Evolutionary conservation across 345 rosid species (phyloP).

Genomic region (Eucalyptus regnans): DNA sequence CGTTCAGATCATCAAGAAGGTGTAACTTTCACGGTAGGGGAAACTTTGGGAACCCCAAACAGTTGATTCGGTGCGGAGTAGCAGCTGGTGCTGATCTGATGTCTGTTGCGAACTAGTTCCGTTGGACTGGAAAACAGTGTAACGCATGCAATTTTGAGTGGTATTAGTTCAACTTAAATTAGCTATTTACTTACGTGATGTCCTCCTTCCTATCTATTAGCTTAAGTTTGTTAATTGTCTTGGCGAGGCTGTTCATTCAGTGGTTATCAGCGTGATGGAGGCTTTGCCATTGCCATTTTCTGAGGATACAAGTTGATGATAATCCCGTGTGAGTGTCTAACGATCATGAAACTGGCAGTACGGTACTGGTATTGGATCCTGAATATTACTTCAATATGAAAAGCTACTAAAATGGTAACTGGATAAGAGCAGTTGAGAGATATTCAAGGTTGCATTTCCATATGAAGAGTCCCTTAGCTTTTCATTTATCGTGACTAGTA

Average conservation of each 20-base stretch:
- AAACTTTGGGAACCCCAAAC: not conserved
- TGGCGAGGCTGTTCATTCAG: not conserved
- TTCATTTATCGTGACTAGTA: not conserved
- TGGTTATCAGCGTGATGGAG: not conserved
- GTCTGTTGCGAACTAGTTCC: not conserved
- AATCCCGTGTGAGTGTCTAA: not conserved
- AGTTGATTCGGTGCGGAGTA: not conserved
- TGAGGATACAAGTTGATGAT: not conserved
- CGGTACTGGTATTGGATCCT: not conserved
- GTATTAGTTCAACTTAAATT: not conserved
- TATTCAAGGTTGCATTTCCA: not conserved
- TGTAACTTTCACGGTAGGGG: conserved; percentile 12
- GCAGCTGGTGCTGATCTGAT: not conserved
- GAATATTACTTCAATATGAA: not conserved
- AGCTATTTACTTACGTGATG: not conserved
- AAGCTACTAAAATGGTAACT: not conserved
- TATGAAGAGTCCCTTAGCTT: not conserved
- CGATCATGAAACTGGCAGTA: not conserved
- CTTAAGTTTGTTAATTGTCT: not conserved
- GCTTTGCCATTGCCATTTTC: not conserved
- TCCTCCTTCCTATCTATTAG: not conserved
- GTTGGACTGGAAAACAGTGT: not conserved
- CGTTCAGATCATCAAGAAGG: conserved; percentile 90
- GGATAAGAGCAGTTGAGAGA: not conserved
- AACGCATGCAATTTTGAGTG: not conserved